These are phyloP conservation scores for Suhomyces sp. DNA, from an alignment of 805 yeast genomes.

Conservation along the genomic window DNA sequence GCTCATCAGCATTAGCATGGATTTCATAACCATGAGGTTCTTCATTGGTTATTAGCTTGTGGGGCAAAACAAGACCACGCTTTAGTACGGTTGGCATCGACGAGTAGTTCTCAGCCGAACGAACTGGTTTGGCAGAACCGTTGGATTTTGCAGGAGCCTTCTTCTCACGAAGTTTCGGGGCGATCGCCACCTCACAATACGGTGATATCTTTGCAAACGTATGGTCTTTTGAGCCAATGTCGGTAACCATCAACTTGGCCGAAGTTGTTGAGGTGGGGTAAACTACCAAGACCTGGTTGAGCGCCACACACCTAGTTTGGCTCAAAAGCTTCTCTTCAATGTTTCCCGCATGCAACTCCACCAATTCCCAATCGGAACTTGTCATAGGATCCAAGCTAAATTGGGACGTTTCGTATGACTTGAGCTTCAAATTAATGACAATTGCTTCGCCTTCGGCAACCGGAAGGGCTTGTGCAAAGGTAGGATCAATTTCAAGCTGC, in stretches of 20 bases:
- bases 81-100: constrained; percentile 38
- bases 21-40: constrained; percentile 37
- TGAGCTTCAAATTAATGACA: constrained; percentile 45
- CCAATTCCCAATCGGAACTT: constrained; percentile 84
- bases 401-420: constrained; percentile 51
- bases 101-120: constrained; percentile 14
- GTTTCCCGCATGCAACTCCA: constrained; percentile 74
- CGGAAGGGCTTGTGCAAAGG: constrained; percentile 53
- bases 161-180: constrained; percentile 51
- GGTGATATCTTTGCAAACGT: constrained; percentile 54
- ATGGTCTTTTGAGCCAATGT: constrained; percentile 42
- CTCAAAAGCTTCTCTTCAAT: constrained; percentile 72
- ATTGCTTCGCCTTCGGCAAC: constrained; percentile 41
- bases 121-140: constrained; percentile 41
- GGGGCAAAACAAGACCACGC: constrained; percentile 59
- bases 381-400: constrained; percentile 77
- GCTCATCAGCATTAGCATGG: constrained; percentile 43
- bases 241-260: constrained; percentile 54
- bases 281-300: constrained; percentile 59
- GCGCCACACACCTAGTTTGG: constrained; percentile 74
- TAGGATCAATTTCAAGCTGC: constrained; percentile 62
- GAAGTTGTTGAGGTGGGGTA: constrained; percentile 60
- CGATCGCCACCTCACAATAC: constrained; percentile 68
- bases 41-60: constrained; percentile 28
- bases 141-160: constrained; percentile 32